Base-by-base conservation (phyloP, 1,284 basidiomycete genomes). In the Grifola frondosa region DNA sequence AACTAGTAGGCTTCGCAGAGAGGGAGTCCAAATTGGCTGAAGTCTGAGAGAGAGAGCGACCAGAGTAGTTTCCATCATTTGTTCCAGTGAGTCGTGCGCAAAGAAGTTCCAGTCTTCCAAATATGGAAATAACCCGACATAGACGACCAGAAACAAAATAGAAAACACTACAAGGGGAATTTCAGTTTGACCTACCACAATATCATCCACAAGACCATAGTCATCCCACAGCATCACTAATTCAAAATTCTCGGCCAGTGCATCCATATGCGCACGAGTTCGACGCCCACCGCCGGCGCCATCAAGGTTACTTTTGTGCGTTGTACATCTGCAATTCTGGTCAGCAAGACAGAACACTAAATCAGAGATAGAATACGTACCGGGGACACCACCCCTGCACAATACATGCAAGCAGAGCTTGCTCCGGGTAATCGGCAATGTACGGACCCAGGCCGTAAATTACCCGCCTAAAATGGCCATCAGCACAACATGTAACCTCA, bases 131-230 rank as follows among this genome's bases (percentile, higher is more conserved):
- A n/a, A n/a, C n/a, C n/a, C n/a, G n/a, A n/a, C n/a, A n/a, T n/a
- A n/a, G n/a, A n/a, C n/a, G n/a, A n/a, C n/a, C n/a, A n/a, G n/a
- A n/a, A n/a, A n/a, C n/a, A n/a, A n/a, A n/a, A n/a, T n/a, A n/a
- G n/a, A n/a, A n/a, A n/a, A n/a, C n/a, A n/a, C n/a, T n/a, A n/a
- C n/a, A n/a, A n/a, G n/a, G n/a, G n/a, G n/a, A n/a, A n/a, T n/a
- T n/a, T n/a, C n/a, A n/a, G n/a, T n/a, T n/a, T n/a, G n/a, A 24
- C 48, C 29, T 33, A 58, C 54, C 29, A 32, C 36, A n/a, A 54
- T 17, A 39, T 55, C 53, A 15, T 31, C 41, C n/a, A 52, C 46
- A 26, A 58, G 35, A 0, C 57, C 54, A 28, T 42, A 58, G 0
- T 42, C 41, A n/a, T 54, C 46, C 48, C 51, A 55, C 13, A 58